These are phyloP conservation scores for Pleurotus cornucopiae DNA, from an alignment of 768 basidiomycete genomes.

Conservation along the genomic window DNA sequence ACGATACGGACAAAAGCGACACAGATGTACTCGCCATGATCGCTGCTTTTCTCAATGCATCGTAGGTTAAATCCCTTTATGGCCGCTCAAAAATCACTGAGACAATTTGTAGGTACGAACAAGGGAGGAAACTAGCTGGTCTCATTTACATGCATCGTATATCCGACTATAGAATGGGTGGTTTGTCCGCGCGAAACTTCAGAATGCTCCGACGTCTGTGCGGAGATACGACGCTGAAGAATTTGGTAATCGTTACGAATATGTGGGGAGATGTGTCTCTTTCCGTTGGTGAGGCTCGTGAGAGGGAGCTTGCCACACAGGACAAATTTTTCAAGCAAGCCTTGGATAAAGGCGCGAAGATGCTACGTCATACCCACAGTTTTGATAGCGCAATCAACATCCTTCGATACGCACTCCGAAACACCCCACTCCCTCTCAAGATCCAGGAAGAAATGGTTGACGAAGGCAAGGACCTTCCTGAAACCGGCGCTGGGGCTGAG, in stretches of 20 bases:
- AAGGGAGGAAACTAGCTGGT: conserved; percentile 26
- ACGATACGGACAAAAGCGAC: conserved; percentile 46
- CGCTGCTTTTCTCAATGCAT: conserved; percentile 28
- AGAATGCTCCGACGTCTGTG: conserved; percentile 40
- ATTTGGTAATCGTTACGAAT: conserved; percentile 40
- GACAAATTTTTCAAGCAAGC: conserved; percentile 3
- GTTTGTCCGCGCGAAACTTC: conserved; percentile 34
- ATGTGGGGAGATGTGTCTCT: conserved; percentile 36
- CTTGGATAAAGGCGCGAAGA: not conserved
- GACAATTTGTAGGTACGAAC: conserved; percentile 9
- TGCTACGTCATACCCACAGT: not conserved
- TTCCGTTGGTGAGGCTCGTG: conserved; percentile 19
- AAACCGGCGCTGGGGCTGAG: conserved; percentile 54
- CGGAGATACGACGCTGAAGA: conserved; percentile 32
- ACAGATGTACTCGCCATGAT: conserved; percentile 48
- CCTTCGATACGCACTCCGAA: conserved; percentile 28
- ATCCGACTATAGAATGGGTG: conserved; percentile 29
- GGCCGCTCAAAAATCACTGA: not conserved
- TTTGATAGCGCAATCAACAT: not conserved
- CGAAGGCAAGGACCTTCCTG: conserved; percentile 38
- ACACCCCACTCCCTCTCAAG: conserved; percentile 36
- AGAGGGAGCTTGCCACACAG: not conserved
- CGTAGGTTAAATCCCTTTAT: conserved; percentile 9
- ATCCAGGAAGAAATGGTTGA: conserved; percentile 57
- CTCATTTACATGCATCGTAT: conserved; percentile 40